These are phyloP conservation scores for Xylaria intraflava DNA, from an alignment of 495 filamentous ascomycete genomes.

Conservation along the genomic window DNA sequence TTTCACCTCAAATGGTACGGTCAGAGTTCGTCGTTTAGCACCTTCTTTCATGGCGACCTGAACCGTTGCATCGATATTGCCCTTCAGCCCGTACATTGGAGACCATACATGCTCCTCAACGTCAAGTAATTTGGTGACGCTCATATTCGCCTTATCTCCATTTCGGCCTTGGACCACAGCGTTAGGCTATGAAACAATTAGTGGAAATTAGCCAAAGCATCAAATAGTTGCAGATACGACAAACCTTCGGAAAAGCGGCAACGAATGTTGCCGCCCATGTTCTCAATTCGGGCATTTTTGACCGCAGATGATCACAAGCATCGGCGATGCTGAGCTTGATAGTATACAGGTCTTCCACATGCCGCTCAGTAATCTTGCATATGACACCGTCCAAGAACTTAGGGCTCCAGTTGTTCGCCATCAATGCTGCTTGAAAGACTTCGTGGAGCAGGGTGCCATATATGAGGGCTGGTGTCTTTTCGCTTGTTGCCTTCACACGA, in stretches of 20 bases:
- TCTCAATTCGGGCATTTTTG: conserved; percentile 70
- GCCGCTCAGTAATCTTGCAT: conserved; percentile 55
- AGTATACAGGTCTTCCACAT: conserved; percentile 79
- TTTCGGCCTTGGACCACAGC: conserved; percentile 75
- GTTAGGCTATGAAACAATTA: conserved; percentile 43
- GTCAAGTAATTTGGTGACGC: conserved; percentile 86
- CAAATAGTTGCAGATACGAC: conserved; percentile 1
- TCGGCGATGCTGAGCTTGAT: conserved; percentile 67
- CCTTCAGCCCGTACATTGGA: conserved; percentile 92
- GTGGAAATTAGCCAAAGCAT: background rate
- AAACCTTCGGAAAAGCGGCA: conserved; percentile 60
- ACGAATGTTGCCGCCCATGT: conserved; percentile 82
- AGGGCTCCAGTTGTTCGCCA: conserved; percentile 73
- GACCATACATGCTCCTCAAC: conserved; percentile 98
- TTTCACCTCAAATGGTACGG: conserved; percentile 91
- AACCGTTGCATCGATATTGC: conserved; percentile 96
- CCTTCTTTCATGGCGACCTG: conserved; percentile 75
- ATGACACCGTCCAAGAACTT: conserved; percentile 58
- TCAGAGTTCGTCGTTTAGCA: conserved; percentile 55
- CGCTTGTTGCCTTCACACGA: conserved; percentile 78
- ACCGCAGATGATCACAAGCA: conserved; percentile 67
- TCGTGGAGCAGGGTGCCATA: conserved; percentile 93
- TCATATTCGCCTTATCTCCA: conserved; percentile 64
- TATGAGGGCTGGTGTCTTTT: conserved; percentile 66
- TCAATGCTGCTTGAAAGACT: conserved; percentile 84